Base-by-base conservation (phyloP, 192 early-diverging fungal genomes). In the Gryganskiella cystojenkinii region DNA sequence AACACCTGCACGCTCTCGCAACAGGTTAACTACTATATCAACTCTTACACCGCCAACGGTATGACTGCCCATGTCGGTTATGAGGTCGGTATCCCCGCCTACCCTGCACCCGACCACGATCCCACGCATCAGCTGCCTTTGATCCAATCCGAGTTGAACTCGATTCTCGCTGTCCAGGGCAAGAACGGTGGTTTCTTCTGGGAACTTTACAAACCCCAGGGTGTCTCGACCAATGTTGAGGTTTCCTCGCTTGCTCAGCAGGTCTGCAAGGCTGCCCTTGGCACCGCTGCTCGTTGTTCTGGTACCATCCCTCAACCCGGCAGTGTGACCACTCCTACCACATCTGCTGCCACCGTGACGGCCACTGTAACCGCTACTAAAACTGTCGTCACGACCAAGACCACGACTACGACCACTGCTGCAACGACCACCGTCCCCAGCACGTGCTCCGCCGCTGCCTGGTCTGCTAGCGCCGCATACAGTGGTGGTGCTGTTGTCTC, bases 381-480 rank as follows among this genome's bases (percentile, higher is more conserved):
- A 7, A 22, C 45, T 22, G 47, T 65, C 8, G 50, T 50, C 30
- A 56, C 40, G 8, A 57, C 49, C 17, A 31, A 31, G 9, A 52
- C 71, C 15, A 60, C 61, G 9, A 49, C 64, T 3, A 47, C 72
- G 3, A 35, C 66, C 1, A n/a, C 65, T 17, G 19, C 47, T 28
- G 33, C 61, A 14, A 37, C 52, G 0, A 49, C 73, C 8, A 70
- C 79, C 40, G 42, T 11, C 9, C 62, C 56, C 45, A 65, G 67
- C 31, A 51, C 50, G 20, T 87, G 85, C 75, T 62, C 71, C 34
- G 80, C 58, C 28, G 52, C 81, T 44, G 71, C 79, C 49, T 87
- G 60, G 61, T 22, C 53, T 50, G 47, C 79, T 30, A 57, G 67
- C 44, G 42, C 47, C 8, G 57, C 42, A 27, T 87, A 87, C 68